These are phyloP conservation scores for Quercus suber DNA, from an alignment of 306 rosid genomes.

Conservation along the genomic window DNA sequence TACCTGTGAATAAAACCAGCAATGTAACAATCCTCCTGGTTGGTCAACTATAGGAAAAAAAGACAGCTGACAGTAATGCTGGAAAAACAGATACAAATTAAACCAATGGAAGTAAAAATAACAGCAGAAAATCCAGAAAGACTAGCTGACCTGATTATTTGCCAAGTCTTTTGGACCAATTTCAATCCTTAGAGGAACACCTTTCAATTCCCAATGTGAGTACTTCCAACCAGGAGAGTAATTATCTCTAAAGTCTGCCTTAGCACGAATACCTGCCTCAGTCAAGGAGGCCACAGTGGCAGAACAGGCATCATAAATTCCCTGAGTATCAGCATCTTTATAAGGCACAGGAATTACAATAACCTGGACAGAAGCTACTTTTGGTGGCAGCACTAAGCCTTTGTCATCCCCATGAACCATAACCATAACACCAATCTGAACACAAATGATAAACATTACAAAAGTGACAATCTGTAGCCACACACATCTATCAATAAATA, in stretches of 20 bases:
- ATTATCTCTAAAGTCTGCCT: conserved; percentile 83
- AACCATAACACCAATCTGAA: conserved; percentile 94
- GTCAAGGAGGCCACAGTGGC: conserved; percentile 54
- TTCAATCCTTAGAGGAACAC: conserved; percentile 97
- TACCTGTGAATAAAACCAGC: conserved; percentile 40
- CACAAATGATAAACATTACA: not conserved
- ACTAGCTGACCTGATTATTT: conserved; percentile 61
- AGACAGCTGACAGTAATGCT: conserved; percentile 1
- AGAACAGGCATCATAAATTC: conserved; percentile 66
- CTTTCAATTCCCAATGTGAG: conserved; percentile 98
- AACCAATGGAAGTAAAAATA: not conserved
- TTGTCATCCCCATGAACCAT: conserved; percentile 98
- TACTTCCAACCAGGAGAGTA: conserved; percentile 98
- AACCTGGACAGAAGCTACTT: conserved; percentile 87
- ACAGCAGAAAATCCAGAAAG: not conserved
- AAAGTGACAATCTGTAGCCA: not conserved
- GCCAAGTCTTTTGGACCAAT: conserved; percentile 94
- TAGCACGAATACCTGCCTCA: conserved; percentile 77
- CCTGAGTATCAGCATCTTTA: conserved; percentile 83
- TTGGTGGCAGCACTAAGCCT: conserved; percentile 94
- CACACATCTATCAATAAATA: not conserved
- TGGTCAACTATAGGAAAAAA: conserved; percentile 4
- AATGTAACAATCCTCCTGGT: not conserved
- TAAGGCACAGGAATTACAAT: conserved; percentile 89
- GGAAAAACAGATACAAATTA: not conserved